phyloP scores from a whole-genome alignment of 768 basidiomycete species.

The Leccinum variicolor region DNA sequence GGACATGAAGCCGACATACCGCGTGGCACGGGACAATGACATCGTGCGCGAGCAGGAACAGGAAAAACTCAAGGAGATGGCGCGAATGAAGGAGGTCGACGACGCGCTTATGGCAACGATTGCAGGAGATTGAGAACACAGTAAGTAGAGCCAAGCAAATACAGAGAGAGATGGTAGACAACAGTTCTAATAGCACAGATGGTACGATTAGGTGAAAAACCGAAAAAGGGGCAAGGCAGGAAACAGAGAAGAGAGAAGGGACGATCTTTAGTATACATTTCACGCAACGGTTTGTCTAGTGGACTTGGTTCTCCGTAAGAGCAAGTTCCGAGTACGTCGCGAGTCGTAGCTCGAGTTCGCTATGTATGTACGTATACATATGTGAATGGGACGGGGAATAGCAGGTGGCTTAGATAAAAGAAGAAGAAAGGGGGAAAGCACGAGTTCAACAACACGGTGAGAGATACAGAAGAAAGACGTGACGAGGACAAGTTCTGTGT shows the following conservation, averaged over 20 bases:
- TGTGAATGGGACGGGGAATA: neutral
- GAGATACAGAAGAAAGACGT: neutral
- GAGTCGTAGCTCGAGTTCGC: conserved; percentile 2
- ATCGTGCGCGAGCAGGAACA: conserved; percentile 57
- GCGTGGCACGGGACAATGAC: conserved; percentile 62
- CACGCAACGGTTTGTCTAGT: conserved; percentile 11
- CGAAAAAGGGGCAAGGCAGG: neutral
- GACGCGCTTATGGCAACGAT: conserved; percentile 57
- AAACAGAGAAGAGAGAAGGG: neutral
- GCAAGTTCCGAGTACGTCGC: conserved; percentile 5
- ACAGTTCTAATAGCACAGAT: neutral
- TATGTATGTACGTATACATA: conserved; percentile 4
- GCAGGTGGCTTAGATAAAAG: neutral
- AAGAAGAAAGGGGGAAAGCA: conserved; percentile 5
- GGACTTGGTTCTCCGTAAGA: neutral
- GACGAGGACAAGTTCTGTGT: conserved; percentile 4
- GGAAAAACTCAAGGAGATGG: conserved; percentile 50
- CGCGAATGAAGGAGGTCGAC: conserved; percentile 57
- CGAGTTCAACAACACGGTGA: conserved; percentile 6
- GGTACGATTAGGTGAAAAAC: neutral
- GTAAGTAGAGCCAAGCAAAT: neutral
- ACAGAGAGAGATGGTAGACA: neutral
- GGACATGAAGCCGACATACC: conserved; percentile 63
- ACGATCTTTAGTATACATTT: conserved; percentile 7
- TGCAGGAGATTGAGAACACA: conserved; percentile 18